Evolutionary conservation across 805 yeast genomes (phyloP).

Genomic region (Metschnikowia cerradonensis): DNA sequence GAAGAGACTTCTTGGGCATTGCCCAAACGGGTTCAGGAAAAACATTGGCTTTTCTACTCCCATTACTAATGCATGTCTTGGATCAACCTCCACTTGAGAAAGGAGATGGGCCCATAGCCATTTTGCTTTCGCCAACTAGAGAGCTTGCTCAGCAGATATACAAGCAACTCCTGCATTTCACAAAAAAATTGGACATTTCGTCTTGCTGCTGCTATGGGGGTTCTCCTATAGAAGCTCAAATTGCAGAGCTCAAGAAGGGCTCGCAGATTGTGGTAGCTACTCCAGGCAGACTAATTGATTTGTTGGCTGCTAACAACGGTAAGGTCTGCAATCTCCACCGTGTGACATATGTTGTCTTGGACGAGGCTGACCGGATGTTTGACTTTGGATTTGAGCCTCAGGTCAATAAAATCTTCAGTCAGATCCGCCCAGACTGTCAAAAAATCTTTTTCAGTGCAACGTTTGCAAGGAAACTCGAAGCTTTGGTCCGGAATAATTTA

Average conservation of each 20-base stretch:
- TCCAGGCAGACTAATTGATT: conserved; percentile 90
- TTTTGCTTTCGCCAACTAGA: conserved; percentile 86
- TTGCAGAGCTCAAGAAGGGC: conserved; percentile 72
- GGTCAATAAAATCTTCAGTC: conserved; percentile 70
- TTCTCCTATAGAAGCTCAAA: conserved; percentile 74
- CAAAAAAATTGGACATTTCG: conserved; percentile 44
- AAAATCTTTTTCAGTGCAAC: conserved; percentile 93
- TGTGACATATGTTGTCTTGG: conserved; percentile 80
- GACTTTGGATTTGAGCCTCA: conserved; percentile 98
- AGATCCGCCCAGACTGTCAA: conserved; percentile 81
- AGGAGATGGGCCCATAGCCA: conserved; percentile 73
- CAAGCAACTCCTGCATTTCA: conserved; percentile 59
- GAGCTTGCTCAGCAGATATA: conserved; percentile 84
- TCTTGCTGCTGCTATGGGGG: conserved; percentile 92
- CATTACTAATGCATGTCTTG: conserved; percentile 77
- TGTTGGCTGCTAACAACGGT: conserved; percentile 79
- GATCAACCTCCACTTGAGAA: conserved; percentile 55
- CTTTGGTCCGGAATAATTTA: conserved; percentile 64
- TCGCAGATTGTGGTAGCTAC: conserved; percentile 85
- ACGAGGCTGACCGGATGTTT: conserved; percentile 95
- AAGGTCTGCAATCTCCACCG: conserved; percentile 63
- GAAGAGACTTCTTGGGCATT: conserved; percentile 85
- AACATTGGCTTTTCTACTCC: conserved; percentile 82
- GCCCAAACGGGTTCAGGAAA: conserved; percentile 98
- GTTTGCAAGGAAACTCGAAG: conserved; percentile 76